Conservation (phyloP, 768 basidiomycete species). For the Phlebiopsis gigantea region DNA sequence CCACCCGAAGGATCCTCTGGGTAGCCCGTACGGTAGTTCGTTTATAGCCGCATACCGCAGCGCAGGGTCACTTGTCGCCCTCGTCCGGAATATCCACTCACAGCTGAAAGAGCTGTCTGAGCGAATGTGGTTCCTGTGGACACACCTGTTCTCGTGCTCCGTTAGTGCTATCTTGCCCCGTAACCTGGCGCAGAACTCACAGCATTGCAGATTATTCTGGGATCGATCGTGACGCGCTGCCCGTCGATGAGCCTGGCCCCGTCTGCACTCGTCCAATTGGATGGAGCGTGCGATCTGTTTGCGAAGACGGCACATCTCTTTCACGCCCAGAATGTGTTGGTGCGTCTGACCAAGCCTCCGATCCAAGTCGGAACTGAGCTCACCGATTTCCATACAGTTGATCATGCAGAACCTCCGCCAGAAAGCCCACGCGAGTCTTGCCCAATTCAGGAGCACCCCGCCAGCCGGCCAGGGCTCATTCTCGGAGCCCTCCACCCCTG, state of each 20-base stretch:
- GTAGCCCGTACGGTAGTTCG: conserved; percentile 63
- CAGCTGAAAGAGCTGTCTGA: conserved; percentile 63
- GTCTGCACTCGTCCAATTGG: conserved; percentile 60
- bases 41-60: conserved; percentile 65
- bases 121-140: conserved; percentile 70
- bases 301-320: conserved; percentile 46
- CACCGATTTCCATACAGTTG: conserved; percentile 32
- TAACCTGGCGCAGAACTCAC: conserved; percentile 30
- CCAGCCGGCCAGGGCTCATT: conserved; percentile 30
- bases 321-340: conserved; percentile 56
- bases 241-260: conserved; percentile 63
- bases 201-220: conserved; percentile 53
- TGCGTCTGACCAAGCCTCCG: conserved; percentile 26
- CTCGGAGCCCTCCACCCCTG: conserved; percentile 38
- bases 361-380: conserved; percentile 11
- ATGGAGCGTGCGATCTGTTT: conserved; percentile 58
- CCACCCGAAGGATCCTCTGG: conserved; percentile 57
- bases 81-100: conserved; percentile 60
- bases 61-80: conserved; percentile 64
- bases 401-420: conserved; percentile 54
- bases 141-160: conserved; percentile 67
- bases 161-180: conserved; percentile 43
- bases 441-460: conserved; percentile 30
- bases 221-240: conserved; percentile 60
- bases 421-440: conserved; percentile 36